phyloP scores from a whole-genome alignment of 768 basidiomycete species.

The Terana coerulea region DNA sequence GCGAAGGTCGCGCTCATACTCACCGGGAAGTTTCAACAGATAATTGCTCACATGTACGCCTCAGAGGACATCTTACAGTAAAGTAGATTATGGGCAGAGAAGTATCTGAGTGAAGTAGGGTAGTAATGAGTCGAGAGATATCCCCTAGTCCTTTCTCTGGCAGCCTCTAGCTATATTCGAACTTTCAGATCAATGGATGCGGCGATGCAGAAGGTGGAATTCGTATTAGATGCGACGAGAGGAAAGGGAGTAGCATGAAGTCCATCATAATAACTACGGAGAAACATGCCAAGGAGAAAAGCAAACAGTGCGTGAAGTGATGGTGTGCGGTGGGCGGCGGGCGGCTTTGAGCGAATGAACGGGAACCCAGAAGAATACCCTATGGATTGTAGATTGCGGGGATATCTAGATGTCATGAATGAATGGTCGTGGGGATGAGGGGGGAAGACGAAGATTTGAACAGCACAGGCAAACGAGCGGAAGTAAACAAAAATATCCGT shows the following conservation, averaged over 20 bases:
- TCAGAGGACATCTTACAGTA: no score
- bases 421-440: background rate
- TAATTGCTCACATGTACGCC: no score
- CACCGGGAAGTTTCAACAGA: no score
- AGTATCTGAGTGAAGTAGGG: no score
- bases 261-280: slow-evolving; percentile 2
- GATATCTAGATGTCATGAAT: slow-evolving; percentile 24
- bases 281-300: slow-evolving; percentile 1
- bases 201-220: background rate
- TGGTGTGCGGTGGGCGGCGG: background rate
- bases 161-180: no score
- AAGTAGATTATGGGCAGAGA: no score
- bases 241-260: background rate
- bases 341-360: background rate
- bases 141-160: no score
- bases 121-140: no score
- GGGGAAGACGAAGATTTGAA: no score
- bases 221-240: slow-evolving; percentile 5
- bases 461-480: slow-evolving; percentile 10
- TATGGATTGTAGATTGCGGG: slow-evolving; percentile 24
- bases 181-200: no score
- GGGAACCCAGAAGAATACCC: slow-evolving; percentile 15
- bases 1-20: no score
- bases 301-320: slow-evolving; percentile 5
- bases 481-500: slow-evolving; percentile 10